Percentiles rank a stretch among this genome's conserved stretches.
Conservation (phyloP, 139 green algal species). For the Volvox africanus region DNA sequence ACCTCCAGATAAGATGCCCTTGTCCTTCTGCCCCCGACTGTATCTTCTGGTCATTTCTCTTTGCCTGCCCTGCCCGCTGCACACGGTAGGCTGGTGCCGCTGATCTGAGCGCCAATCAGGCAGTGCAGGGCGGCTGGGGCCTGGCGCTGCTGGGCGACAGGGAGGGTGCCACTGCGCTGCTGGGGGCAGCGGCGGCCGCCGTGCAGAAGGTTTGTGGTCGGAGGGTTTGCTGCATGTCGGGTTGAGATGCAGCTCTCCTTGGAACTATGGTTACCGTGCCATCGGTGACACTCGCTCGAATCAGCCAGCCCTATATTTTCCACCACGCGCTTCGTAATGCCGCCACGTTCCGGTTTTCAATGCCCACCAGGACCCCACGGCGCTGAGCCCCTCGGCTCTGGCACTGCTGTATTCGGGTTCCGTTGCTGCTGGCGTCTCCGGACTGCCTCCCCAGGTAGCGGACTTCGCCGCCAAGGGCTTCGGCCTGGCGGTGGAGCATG, state of each 20-base stretch:
- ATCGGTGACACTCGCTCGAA: no score
- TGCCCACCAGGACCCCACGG: constrained; percentile 10
- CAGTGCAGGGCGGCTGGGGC: constrained; percentile 65
- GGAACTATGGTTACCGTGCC: no score
- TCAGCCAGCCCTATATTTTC: no score
- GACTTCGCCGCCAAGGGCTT: constrained; percentile 64
- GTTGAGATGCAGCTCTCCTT: no score
- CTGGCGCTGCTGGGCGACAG: constrained; percentile 58
- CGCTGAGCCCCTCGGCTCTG: constrained; percentile 13
- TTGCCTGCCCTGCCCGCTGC: no score
- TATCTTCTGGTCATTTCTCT: no score
- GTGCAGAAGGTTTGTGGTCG: constrained; percentile 46
- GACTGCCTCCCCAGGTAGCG: constrained; percentile 45
- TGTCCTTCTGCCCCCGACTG: no score
- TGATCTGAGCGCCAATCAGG: constrained; percentile 53
- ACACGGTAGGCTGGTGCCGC: constrained; percentile 15
- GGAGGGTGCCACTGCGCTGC: constrained; percentile 51
- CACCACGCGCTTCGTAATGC: no score
- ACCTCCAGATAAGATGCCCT: no score
- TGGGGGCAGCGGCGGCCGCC: constrained; percentile 46
- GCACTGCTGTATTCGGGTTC: constrained; percentile 36
- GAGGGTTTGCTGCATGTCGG: no score
- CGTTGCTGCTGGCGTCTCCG: not conserved
- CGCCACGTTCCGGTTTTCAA: constrained; percentile 19
- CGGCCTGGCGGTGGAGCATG: constrained; percentile 53